A percentile compares a stretch with the other conserved stretches of the same genome.
Conservation (phyloP, 2,329 filamentous ascomycete species). For the Colletotrichum neosansevieriae region DNA sequence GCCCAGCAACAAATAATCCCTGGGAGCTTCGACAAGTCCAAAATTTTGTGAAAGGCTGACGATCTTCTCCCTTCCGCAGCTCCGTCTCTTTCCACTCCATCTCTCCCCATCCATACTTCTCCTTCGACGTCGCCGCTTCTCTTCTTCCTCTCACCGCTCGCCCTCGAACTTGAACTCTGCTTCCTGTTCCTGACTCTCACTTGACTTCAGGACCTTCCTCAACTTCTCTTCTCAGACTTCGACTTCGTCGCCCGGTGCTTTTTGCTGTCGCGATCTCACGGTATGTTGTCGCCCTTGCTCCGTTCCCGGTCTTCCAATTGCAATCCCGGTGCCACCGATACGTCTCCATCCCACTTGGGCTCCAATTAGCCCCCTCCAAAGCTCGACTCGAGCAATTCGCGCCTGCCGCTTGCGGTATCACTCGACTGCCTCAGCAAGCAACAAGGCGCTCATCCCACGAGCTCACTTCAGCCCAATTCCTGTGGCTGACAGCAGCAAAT, state of each 20-base stretch:
- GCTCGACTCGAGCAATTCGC: constrained; percentile 18
- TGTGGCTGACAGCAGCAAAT: constrained; percentile 9
- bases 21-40: constrained; percentile 40
- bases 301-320: constrained; percentile 11
- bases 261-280: constrained; percentile 27
- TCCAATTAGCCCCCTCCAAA: constrained; percentile 17
- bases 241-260: constrained; percentile 37
- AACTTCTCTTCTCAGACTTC: constrained; percentile 35
- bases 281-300: constrained; percentile 25
- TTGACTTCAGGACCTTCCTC: constrained; percentile 39
- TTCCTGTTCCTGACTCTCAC: constrained; percentile 35
- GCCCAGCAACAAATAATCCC: constrained; percentile 42
- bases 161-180: constrained; percentile 14
- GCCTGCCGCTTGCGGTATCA: constrained; percentile 34
- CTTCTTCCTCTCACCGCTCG: constrained; percentile 39
- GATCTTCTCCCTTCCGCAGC: constrained; percentile 41
- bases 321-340: constrained; percentile 11
- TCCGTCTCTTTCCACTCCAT: constrained; percentile 40
- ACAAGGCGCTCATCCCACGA: not conserved
- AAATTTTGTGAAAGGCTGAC: constrained; percentile 44
- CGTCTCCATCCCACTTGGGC: constrained; percentile 17
- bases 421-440: constrained; percentile 15
- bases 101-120: constrained; percentile 40
- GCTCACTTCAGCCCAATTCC: constrained; percentile 19
- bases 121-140: constrained; percentile 40